Conservation (phyloP, 2,329 filamentous ascomycete species). For the Trichoderma sp. region DNA sequence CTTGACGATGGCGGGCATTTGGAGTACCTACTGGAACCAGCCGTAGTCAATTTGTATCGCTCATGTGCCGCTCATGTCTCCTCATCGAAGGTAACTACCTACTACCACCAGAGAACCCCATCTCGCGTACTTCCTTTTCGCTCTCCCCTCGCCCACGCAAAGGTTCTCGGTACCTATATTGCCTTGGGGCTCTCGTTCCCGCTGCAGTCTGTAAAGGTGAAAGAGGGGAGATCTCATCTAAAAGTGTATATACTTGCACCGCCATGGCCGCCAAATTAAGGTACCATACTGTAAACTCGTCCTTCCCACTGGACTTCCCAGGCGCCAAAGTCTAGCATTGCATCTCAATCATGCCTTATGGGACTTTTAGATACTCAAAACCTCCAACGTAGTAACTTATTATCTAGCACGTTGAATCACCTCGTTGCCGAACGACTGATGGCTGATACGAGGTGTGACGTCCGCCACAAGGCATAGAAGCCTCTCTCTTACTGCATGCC, state of each 20-base stretch:
- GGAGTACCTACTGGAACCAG: background rate
- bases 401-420: background rate
- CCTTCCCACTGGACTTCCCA: too few relatives aligned
- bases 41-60: background rate
- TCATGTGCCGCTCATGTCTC: too few relatives aligned
- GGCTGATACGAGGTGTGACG: slow-evolving; percentile 10
- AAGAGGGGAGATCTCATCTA: too few relatives aligned
- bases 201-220: background rate
- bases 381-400: too few relatives aligned
- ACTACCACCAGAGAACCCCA: background rate
- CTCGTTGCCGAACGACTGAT: background rate
- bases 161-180: background rate
- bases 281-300: too few relatives aligned
- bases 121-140: background rate
- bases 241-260: too few relatives aligned
- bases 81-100: background rate
- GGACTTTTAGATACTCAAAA: too few relatives aligned
- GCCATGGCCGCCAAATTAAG: too few relatives aligned
- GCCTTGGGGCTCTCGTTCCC: background rate
- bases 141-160: too few relatives aligned
- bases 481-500: background rate
- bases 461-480: background rate
- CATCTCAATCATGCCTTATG: background rate
- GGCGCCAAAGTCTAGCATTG: too few relatives aligned
- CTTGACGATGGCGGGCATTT: background rate